Evolutionary conservation across 495 filamentous ascomycete species (phyloP).

Genomic region (Entonaema liquescens): DNA sequence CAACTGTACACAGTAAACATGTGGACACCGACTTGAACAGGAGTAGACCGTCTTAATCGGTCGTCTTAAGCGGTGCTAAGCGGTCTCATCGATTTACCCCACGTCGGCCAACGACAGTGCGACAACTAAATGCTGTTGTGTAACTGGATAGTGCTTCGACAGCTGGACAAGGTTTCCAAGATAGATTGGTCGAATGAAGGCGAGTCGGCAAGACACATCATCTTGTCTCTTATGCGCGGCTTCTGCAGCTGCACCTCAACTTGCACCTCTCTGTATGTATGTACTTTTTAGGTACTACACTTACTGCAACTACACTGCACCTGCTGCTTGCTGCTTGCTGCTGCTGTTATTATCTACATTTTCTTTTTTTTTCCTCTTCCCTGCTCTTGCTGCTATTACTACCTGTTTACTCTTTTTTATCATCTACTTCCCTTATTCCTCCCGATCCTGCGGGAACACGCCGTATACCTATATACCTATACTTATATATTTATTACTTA

Average conservation of each 20-base stretch:
- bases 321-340: conserved; percentile 20
- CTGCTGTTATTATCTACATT: conserved; percentile 6
- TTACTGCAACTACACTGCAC: background rate
- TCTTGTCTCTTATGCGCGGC: conserved; percentile 23
- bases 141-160: conserved; percentile 38
- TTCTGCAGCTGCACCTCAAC: background rate
- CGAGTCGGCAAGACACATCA: conserved; percentile 38
- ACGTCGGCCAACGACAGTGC: conserved; percentile 44
- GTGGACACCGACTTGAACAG: background rate
- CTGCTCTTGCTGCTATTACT: background rate
- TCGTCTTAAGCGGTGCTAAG: conserved; percentile 23
- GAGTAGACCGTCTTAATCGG: conserved; percentile 1
- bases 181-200: conserved; percentile 15
- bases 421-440: conserved; percentile 1
- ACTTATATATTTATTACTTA: background rate
- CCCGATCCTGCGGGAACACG: conserved; percentile 13
- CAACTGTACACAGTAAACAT: background rate
- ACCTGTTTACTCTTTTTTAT: conserved; percentile 14
- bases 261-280: background rate
- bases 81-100: conserved; percentile 36
- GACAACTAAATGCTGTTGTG: conserved; percentile 42
- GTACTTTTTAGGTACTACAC: no score
- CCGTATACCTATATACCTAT: conserved; percentile 8
- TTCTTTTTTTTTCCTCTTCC: conserved; percentile 6
- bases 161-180: conserved; percentile 39